Conservation (phyloP, 2,329 filamentous ascomycete genomes). For the Cryoendolithus antarcticus region DNA sequence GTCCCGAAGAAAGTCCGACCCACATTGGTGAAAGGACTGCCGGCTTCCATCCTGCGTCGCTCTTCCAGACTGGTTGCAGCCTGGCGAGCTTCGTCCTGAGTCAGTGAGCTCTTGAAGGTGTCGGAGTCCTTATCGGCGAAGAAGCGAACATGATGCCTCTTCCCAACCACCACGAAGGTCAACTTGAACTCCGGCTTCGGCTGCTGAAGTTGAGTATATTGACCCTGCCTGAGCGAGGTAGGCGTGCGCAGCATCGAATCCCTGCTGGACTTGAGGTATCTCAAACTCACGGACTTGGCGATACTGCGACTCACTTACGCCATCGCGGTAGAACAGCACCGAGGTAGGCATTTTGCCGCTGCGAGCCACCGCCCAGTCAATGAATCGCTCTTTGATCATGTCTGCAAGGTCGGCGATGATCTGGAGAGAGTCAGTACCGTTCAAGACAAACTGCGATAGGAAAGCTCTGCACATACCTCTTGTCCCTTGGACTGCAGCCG, state of each 20-base stretch:
- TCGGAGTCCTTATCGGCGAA: constrained; percentile 18
- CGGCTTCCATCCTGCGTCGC: no score
- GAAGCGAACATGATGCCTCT: constrained; percentile 31
- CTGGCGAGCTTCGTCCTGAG: no score
- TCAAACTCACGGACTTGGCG: constrained; percentile 17
- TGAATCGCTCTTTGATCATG: constrained; percentile 20
- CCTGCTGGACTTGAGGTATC: constrained; percentile 10
- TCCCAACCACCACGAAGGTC: constrained; percentile 25
- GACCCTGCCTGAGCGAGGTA: constrained; percentile 1
- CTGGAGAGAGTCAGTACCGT: neutral
- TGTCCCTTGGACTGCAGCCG: constrained; percentile 19
- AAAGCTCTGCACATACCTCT: constrained; percentile 8
- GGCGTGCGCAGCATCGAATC: constrained; percentile 2
- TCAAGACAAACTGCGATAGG: no score
- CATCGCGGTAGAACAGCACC: constrained; percentile 25
- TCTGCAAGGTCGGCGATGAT: constrained; percentile 16
- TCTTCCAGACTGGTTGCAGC: no score
- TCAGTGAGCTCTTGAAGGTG: no score
- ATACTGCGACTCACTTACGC: constrained; percentile 25
- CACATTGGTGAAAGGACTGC: no score
- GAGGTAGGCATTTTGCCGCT: constrained; percentile 5
- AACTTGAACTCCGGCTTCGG: constrained; percentile 7
- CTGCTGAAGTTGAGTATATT: no score
- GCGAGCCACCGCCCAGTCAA: constrained; percentile 8
- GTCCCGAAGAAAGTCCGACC: no score